A percentile compares a stretch with the other conserved stretches of the same genome.
phyloP scores from a whole-genome alignment of 306 rosid genomes.

The Vigna reflexopilosa region DNA sequence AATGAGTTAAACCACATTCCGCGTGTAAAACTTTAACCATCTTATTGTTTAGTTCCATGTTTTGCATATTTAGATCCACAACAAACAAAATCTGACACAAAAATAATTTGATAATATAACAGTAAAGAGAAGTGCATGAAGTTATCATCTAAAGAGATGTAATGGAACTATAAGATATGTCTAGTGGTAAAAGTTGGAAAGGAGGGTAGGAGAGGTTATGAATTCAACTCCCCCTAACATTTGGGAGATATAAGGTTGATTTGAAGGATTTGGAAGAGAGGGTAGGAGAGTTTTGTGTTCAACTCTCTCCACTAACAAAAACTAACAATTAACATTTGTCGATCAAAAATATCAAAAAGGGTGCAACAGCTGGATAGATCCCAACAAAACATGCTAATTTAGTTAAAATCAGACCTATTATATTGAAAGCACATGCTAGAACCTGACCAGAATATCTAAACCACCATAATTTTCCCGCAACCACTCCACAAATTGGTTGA shows the following conservation, averaged over 20 bases:
- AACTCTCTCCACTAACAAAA: no score
- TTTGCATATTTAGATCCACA: conserved; percentile 23
- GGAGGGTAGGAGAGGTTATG: no score
- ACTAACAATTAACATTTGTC: no score
- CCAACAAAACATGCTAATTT: conserved; percentile 20
- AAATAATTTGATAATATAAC: neutral
- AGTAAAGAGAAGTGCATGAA: conserved; percentile 4
- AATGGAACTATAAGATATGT: no score
- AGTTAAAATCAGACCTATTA: neutral
- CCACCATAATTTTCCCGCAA: conserved; percentile 75
- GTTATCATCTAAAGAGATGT: no score
- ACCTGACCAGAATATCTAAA: conserved; percentile 84
- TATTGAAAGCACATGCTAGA: conserved; percentile 8
- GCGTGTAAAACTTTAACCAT: neutral
- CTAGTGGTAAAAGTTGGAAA: no score
- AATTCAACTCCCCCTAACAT: no score
- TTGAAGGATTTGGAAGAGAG: no score
- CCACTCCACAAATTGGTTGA: conserved; percentile 74
- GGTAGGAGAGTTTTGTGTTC: no score
- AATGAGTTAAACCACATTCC: conserved; percentile 5
- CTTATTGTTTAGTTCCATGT: conserved; percentile 6
- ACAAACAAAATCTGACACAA: conserved; percentile 1
- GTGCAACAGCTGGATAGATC: conserved; percentile 15
- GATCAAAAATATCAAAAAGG: neutral
- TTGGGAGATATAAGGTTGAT: no score